A percentile compares a stretch with the other conserved stretches of the same genome.
phyloP scores from a whole-genome alignment of 345 rosid genomes.

The Gossypium thurberi region DNA sequence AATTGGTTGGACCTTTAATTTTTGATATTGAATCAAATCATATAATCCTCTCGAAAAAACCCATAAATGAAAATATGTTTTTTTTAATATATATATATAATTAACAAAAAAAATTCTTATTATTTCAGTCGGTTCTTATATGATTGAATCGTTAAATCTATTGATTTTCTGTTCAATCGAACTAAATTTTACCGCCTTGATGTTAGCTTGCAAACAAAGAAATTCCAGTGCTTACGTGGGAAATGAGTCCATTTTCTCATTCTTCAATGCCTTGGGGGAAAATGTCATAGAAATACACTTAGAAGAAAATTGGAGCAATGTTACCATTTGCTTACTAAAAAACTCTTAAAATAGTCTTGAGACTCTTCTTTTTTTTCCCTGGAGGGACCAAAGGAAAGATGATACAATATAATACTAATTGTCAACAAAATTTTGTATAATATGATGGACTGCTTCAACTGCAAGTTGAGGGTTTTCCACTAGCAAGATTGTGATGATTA shows the following conservation, averaged over 20 bases:
- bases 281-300: not conserved
- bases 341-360: not conserved
- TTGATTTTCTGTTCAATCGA: no score
- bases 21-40: no score
- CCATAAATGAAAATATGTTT: no score
- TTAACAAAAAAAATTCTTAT: no score
- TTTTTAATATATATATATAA: no score
- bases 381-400: conserved; percentile 1
- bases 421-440: not conserved
- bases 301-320: not conserved
- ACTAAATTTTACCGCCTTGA: no score
- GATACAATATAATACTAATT: no score
- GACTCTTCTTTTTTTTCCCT: not conserved
- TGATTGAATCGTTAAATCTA: no score
- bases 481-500: not conserved
- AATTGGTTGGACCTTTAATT: no score
- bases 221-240: not conserved
- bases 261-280: not conserved
- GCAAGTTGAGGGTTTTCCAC: not conserved
- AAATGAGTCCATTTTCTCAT: not conserved
- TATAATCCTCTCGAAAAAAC: no score
- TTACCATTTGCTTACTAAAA: not conserved
- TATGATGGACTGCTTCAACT: not conserved
- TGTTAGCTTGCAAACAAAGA: not conserved
- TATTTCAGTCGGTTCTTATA: no score